These are phyloP conservation scores for Jaenimonas drosophilae DNA, from an alignment of 208 protist species.

Conservation along the genomic window DNA sequence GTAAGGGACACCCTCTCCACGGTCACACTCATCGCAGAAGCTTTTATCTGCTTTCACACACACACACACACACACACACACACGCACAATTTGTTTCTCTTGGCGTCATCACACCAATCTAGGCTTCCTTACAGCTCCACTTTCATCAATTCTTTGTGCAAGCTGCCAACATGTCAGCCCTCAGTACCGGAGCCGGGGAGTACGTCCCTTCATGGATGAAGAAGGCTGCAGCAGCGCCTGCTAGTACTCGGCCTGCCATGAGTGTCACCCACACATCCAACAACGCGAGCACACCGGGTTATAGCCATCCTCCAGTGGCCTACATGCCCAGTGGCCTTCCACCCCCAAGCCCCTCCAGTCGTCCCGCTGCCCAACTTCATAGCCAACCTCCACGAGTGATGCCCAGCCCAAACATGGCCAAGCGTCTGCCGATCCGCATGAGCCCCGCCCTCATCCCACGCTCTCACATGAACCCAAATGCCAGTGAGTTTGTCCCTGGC, in stretches of 20 bases:
- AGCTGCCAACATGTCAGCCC: not conserved
- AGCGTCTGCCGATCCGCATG: conserved; percentile 54
- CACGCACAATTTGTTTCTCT: too few species aligned
- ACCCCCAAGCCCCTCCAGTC: too few species aligned
- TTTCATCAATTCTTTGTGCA: not conserved
- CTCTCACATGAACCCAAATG: conserved; percentile 66
- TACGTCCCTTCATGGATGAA: conserved; percentile 8
- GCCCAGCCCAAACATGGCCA: conserved; percentile 20
- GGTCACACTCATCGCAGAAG: too few species aligned
- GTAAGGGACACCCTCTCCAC: too few species aligned
- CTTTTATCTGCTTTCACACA: not conserved
- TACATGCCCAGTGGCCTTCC: too few species aligned
- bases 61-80: too few species aligned
- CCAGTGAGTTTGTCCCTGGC: conserved; percentile 50
- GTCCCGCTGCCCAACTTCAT: too few species aligned
- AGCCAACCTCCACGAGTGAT: too few species aligned
- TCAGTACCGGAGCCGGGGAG: not conserved
- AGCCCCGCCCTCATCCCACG: conserved; percentile 35
- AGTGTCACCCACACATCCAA: conserved; percentile 28
- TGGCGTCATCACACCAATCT: not conserved
- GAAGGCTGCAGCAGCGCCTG: conserved; percentile 1
- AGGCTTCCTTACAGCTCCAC: not conserved
- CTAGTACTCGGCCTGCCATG: conserved; percentile 8
- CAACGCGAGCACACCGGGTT: conserved; percentile 21
- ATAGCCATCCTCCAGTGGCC: conserved; percentile 9